Conservation (phyloP, 1,284 basidiomycete genomes). For the Apiotrichum laibachii region DNA sequence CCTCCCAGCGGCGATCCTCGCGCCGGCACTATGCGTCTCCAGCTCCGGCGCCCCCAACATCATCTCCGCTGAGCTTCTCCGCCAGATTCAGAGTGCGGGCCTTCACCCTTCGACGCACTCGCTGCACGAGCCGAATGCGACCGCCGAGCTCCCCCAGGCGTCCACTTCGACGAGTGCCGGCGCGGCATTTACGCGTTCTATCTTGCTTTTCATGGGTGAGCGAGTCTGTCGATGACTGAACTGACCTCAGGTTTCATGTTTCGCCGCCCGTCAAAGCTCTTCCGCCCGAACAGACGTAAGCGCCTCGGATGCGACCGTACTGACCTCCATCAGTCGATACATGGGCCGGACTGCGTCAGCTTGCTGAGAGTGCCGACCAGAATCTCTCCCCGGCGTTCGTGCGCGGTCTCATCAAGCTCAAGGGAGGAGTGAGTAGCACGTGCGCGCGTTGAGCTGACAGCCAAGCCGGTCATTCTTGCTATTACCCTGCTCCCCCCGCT, state of each 20-base stretch:
- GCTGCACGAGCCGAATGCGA: conserved; percentile 1
- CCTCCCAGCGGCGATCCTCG: neutral
- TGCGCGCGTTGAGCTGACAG: neutral
- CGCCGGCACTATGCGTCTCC: conserved; percentile 2
- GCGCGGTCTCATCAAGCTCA: conserved; percentile 36
- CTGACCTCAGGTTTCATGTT: conserved; percentile 44
- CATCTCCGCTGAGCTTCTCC: neutral
- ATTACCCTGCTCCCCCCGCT: conserved; percentile 46
- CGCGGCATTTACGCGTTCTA: conserved; percentile 44
- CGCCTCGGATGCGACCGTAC: neutral
- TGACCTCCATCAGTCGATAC: conserved; percentile 43
- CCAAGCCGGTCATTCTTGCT: conserved; percentile 27
- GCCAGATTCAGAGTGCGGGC: neutral
- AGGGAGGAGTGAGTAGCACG: conserved; percentile 31
- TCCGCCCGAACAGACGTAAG: conserved; percentile 47
- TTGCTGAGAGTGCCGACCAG: conserved; percentile 48
- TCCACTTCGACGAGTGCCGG: conserved; percentile 37
- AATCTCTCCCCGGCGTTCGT: conserved; percentile 46
- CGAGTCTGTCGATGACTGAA: neutral
- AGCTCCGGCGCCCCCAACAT: neutral
- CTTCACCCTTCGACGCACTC: neutral
- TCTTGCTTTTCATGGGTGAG: conserved; percentile 47
- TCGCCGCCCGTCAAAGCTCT: conserved; percentile 48
- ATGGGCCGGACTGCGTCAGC: conserved; percentile 44
- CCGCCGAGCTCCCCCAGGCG: conserved; percentile 14